Base-by-base conservation (phyloP, 768 basidiomycete genomes). In the Pulveroboletus sp. region DNA sequence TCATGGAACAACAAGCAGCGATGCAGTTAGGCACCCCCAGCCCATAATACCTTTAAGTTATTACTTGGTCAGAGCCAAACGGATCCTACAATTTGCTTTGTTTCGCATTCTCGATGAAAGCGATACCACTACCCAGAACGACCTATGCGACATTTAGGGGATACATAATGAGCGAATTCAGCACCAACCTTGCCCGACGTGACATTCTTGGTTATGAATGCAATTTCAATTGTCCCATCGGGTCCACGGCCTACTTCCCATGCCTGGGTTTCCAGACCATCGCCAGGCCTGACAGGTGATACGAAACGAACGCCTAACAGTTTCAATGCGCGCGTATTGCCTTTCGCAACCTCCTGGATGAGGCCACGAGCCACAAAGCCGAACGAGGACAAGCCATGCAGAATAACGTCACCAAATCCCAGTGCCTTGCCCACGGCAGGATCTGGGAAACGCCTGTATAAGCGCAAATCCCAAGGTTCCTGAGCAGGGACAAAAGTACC, bases 321-420 rank as follows among this genome's bases (percentile, higher is more conserved):
- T 53, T 76, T 81, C 53, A 94, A 71, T 2, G 84, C 73, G 4
- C 72, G 71, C 3, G 85, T 76, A 55, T 87, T 79, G 39, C 77
- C 77, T 0, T 74, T 77, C 0, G 81, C 88, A 11, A 84, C 75
- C 2, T 76, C 74, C 50, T 77, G 76, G 53, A 94, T 73, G 47
- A 93, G 68, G 1, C 81, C 87, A 38, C 90, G 82, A 3, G 88
- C 92, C 8, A 76, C 86, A 62, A 91, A 91, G 9, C 91, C 91
- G 63, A 79, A 93, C 0, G 85, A 81, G 17, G 86, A 83, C 24
- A 93, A 75, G 27, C 91, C 91, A 61, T 94, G 91, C 3, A 93
- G 76, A 59, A 94, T 92, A 33, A 85, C 81, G 42, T 85, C 91
- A 3, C 88, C 88, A 59, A 94, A 93, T 10, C 89, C 89, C 15